Conservation (phyloP, 1,284 basidiomycete species). For the Tylopilus orsonianus region DNA sequence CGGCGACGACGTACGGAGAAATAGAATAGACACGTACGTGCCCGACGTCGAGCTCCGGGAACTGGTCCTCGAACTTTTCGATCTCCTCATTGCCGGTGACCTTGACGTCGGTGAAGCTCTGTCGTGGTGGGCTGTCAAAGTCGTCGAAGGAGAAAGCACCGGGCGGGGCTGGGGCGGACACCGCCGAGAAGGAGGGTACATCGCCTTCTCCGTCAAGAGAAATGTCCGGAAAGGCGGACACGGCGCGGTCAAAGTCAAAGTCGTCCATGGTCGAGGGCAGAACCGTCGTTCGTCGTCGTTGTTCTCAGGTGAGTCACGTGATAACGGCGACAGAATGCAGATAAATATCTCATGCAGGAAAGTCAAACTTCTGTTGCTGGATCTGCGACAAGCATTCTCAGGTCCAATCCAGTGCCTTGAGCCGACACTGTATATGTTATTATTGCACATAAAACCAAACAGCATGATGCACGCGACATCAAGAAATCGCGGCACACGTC, state of each 20-base stretch:
- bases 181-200: slow-evolving; percentile 45
- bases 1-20: not conserved
- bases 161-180: slow-evolving; percentile 23
- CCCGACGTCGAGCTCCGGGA: slow-evolving; percentile 80
- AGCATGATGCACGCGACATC: no score
- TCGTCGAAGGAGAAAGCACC: slow-evolving; percentile 63
- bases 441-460: no score
- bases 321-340: no score
- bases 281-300: not conserved
- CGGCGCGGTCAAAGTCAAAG: slow-evolving; percentile 76
- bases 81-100: slow-evolving; percentile 88
- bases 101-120: slow-evolving; percentile 55
- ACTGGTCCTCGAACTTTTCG: slow-evolving; percentile 88
- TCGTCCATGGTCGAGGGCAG: slow-evolving; percentile 35
- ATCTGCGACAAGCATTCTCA: no score
- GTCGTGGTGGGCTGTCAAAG: slow-evolving; percentile 51
- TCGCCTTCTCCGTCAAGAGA: slow-evolving; percentile 66
- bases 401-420: no score
- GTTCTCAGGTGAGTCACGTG: slow-evolving; percentile 10
- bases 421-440: no score
- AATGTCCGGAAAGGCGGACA: slow-evolving; percentile 84
- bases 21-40: slow-evolving; percentile 40
- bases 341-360: no score
- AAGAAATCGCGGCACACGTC: no score
- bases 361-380: no score